Evolutionary conservation across 306 rosid species (phyloP).

Genomic region (Bauhinia variegata): DNA sequence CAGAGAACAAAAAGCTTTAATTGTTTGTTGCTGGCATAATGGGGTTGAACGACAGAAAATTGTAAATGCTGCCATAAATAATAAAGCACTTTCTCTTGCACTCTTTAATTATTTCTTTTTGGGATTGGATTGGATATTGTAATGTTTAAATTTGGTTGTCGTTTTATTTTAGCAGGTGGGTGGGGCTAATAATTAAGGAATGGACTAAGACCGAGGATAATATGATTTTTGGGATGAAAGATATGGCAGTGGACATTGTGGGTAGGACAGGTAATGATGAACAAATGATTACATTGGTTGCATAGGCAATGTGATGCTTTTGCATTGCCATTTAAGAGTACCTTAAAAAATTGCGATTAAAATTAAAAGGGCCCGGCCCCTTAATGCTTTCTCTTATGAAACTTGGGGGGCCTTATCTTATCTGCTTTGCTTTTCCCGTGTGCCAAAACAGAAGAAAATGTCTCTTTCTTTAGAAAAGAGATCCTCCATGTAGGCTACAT

Average conservation of each 20-base stretch:
- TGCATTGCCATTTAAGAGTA: slow-evolving; percentile 1
- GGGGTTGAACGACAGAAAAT: slow-evolving; percentile 1
- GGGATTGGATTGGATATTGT: neutral
- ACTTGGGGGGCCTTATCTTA: slow-evolving; percentile 1
- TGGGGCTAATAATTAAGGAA: slow-evolving; percentile 33
- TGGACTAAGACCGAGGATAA: slow-evolving; percentile 27
- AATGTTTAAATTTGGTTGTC: slow-evolving; percentile 2
- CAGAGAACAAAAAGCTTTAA: no score
- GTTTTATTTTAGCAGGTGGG: slow-evolving; percentile 15
- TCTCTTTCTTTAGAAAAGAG: neutral
- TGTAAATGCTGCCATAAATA: slow-evolving; percentile 23
- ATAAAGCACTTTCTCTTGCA: neutral
- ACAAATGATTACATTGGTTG: slow-evolving; percentile 42
- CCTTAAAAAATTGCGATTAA: no score
- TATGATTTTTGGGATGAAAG: slow-evolving; percentile 32
- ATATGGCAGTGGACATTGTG: slow-evolving; percentile 27
- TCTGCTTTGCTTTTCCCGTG: neutral
- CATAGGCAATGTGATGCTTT: slow-evolving; percentile 27
- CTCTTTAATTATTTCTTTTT: neutral
- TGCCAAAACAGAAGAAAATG: neutral
- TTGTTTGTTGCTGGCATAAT: neutral
- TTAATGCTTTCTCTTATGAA: neutral
- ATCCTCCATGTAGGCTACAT: neutral
- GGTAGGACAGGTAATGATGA: slow-evolving; percentile 38
- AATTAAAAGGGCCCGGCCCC: slow-evolving; percentile 27